A percentile compares a stretch with the other conserved stretches of the same genome.
phyloP scores from a whole-genome alignment of 768 basidiomycete genomes.

The Tulasnella sp. region DNA sequence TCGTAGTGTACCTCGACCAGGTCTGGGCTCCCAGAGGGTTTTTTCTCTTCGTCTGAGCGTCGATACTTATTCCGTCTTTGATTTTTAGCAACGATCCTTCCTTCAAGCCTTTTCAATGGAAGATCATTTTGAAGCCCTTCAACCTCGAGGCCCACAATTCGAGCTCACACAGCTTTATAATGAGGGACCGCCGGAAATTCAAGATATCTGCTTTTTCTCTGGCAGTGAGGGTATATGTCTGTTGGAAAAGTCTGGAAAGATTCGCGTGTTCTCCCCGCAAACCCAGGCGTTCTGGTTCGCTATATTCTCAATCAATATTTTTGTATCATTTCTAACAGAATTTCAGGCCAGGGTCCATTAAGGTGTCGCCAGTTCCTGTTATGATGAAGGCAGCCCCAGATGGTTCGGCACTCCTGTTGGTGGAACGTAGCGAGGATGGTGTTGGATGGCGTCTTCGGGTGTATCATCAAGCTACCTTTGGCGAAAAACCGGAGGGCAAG shows the following conservation, averaged over 20 bases:
- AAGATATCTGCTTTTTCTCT: slow-evolving; percentile 51
- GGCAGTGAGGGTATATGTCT: slow-evolving; percentile 59
- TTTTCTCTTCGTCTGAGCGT: neutral
- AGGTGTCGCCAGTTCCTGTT: slow-evolving; percentile 46
- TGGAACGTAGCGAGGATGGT: slow-evolving; percentile 36
- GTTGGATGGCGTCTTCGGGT: slow-evolving; percentile 42
- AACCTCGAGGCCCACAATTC: slow-evolving; percentile 49
- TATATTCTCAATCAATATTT: too few species aligned
- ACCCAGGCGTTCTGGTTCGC: slow-evolving; percentile 58
- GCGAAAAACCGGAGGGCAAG: slow-evolving; percentile 48
- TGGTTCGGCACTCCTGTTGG: slow-evolving; percentile 56
- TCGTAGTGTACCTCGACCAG: slow-evolving; percentile 30
- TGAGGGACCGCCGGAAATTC: slow-evolving; percentile 40
- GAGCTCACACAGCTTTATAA: slow-evolving; percentile 53
- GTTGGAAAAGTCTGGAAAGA: slow-evolving; percentile 50
- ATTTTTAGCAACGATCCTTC: neutral
- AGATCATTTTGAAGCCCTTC: slow-evolving; percentile 46
- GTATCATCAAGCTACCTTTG: slow-evolving; percentile 63
- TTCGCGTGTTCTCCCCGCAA: slow-evolving; percentile 57
- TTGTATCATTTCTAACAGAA: too few species aligned
- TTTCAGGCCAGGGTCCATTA: slow-evolving; percentile 52
- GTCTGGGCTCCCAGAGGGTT: neutral
- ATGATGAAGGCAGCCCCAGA: slow-evolving; percentile 56
- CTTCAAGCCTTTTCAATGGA: slow-evolving; percentile 48
- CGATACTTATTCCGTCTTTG: neutral